Base-by-base conservation (phyloP, 2,329 filamentous ascomycete genomes). In the Rasamsonia emersonii region DNA sequence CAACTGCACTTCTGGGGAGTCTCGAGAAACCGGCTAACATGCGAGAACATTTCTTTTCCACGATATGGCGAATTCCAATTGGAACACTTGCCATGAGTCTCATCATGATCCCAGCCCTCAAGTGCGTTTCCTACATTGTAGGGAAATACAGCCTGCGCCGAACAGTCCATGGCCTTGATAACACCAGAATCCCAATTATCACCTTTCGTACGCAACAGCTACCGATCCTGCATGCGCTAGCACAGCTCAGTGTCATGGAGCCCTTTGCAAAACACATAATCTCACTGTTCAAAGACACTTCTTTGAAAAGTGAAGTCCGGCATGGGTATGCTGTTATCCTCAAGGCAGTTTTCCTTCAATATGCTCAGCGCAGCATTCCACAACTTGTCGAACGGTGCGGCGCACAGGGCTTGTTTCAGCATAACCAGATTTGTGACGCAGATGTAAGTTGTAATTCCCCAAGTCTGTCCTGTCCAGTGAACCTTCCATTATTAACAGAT, bases 1-100 rank as follows among this genome's bases (percentile, higher is more conserved):
- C 35, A 1, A 41, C 30, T 0, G 43, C 56, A 1, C 43, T 61
- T 1, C 46, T 61, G 0, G 51, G 56, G 0, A 38, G 38, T 1
- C n/a, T 38, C 1, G 36, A 23, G 14, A 40, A 16, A 9, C 30
- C 46, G 2, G 7, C 30, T 1, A 37, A 53, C 19, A 30, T 41
- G n/a, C 49, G 46, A 5, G 14, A 30, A 0, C 44, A 47, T 2
- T 58, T 61, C 32, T 33, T 57, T n/a, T 30, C 30, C 3, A 28
- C 32, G 2, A 44, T 44, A 3, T 30, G 32, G 4, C 45, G 45
- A 8, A 32, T 49, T 9, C 19, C 23, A 6, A 34, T 39, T 11
- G 45, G 45, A 2, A 37, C 45, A 4, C 35, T 49, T 1, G 28
- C 33, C 1, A 24, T 49, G 2, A 37, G 37, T 2, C 25, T 37